These are phyloP conservation scores for Hymenochaete sp. DNA, from an alignment of 1,284 basidiomycete species.

Conservation along the genomic window DNA sequence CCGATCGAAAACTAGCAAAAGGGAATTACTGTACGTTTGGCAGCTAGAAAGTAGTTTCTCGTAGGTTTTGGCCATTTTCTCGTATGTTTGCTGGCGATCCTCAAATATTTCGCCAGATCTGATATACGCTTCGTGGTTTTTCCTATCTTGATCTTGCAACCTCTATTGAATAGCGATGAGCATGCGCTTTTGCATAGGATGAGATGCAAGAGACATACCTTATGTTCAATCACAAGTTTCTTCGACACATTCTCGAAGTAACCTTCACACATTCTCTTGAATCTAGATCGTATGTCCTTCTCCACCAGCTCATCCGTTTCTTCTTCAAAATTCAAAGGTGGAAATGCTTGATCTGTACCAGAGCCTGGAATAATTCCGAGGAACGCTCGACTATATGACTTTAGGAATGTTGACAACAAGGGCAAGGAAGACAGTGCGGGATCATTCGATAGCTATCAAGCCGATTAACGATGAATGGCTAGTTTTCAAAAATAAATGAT, in stretches of 20 bases:
- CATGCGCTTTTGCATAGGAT: conserved; percentile 5
- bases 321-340: conserved; percentile 27
- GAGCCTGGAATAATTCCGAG: conserved; percentile 59
- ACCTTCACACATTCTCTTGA: conserved; percentile 86
- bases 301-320: conserved; percentile 74
- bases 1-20: conserved; percentile 22
- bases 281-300: conserved; percentile 76
- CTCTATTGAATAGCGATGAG: conserved; percentile 41
- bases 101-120: conserved; percentile 98
- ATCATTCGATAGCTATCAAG: conserved; percentile 72
- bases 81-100: conserved; percentile 95
- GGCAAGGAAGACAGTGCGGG: conserved; percentile 80
- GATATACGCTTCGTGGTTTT: conserved; percentile 98
- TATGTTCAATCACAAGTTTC: conserved; percentile 86
- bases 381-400: conserved; percentile 74
- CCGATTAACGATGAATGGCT: conserved; percentile 3
- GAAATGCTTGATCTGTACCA: conserved; percentile 32
- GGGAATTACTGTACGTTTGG: conserved; percentile 52
- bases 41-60: conserved; percentile 84
- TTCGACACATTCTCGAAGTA: conserved; percentile 91
- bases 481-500: conserved; percentile 4
- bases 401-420: conserved; percentile 76
- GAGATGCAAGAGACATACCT: conserved; percentile 38
- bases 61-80: conserved; percentile 94
- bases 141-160: conserved; percentile 91